These are phyloP conservation scores for Geotrichum bryndzae DNA, from an alignment of 1,139 yeast species.

Conservation along the genomic window DNA sequence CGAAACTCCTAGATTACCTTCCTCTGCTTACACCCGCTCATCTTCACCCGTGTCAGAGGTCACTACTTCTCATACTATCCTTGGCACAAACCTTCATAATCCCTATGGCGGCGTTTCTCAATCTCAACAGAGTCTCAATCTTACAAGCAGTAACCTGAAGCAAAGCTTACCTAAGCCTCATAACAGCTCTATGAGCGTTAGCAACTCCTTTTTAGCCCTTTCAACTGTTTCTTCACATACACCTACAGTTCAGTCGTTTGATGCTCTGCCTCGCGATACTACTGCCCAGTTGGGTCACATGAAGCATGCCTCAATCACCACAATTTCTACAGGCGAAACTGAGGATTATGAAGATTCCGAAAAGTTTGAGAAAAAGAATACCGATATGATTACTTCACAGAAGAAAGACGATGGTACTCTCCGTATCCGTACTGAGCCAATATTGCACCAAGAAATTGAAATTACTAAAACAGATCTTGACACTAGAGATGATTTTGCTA, in stretches of 20 bases:
- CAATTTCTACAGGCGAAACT: not conserved
- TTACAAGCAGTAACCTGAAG: not conserved
- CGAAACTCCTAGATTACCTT: constrained; percentile 11
- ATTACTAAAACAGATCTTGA: constrained; percentile 1
- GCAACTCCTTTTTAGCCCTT: constrained; percentile 7
- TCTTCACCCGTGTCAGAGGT: constrained; percentile 4
- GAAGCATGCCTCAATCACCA: not conserved
- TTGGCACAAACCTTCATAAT: not conserved
- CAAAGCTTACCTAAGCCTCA: not conserved
- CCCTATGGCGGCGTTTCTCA: not conserved
- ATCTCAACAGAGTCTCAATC: constrained; percentile 1
- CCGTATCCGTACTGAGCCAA: constrained; percentile 5
- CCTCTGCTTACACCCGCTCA: constrained; percentile 11
- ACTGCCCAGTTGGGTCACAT: constrained; percentile 10
- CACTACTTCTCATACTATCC: not conserved
- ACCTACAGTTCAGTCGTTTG: constrained; percentile 7
- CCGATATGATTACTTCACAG: constrained; percentile 1
- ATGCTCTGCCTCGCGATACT: not conserved
- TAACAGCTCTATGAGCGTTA: not conserved
- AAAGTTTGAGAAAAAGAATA: not conserved
- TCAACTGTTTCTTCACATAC: constrained; percentile 17
- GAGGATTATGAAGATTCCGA: not conserved
- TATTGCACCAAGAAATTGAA: constrained; percentile 1
- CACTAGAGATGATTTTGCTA: not conserved
- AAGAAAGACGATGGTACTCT: not conserved